phyloP scores from a whole-genome alignment of 768 basidiomycete genomes.

The Amyloporia xantha region DNA sequence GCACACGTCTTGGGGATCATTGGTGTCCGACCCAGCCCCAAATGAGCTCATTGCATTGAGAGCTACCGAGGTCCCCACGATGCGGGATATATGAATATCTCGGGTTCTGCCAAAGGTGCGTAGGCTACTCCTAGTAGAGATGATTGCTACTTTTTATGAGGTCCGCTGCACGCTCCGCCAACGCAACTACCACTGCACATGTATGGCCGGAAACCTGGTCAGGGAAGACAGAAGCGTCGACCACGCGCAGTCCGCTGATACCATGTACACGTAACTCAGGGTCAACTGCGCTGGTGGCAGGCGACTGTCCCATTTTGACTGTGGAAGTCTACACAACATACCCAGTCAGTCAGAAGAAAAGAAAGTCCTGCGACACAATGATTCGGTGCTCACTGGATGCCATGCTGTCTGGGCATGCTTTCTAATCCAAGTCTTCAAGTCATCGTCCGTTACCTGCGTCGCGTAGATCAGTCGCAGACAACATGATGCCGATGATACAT shows the following conservation, averaged over 20 bases:
- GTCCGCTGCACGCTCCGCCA: constrained; percentile 8
- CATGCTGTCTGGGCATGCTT: constrained; percentile 11
- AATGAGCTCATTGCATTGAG: too few relatives aligned
- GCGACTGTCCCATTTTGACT: constrained; percentile 11
- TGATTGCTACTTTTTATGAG: constrained; percentile 4
- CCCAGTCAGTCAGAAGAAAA: not conserved
- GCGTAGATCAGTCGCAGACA: constrained; percentile 33
- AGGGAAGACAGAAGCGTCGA: constrained; percentile 25
- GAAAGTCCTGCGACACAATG: not conserved
- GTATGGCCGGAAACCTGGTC: constrained; percentile 2
- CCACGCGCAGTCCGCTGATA: constrained; percentile 31
- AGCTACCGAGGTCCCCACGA: too few relatives aligned
- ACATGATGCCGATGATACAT: constrained; percentile 29
- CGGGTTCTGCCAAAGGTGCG: too few relatives aligned
- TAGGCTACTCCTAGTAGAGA: too few relatives aligned
- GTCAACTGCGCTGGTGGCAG: constrained; percentile 13
- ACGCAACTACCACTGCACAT: constrained; percentile 2
- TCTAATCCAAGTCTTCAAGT: constrained; percentile 14
- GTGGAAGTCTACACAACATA: constrained; percentile 3
- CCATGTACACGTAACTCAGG: constrained; percentile 31
- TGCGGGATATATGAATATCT: too few relatives aligned
- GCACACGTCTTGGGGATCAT: too few relatives aligned
- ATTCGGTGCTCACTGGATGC: constrained; percentile 20
- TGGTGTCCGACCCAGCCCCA: too few relatives aligned
- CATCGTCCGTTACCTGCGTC: constrained; percentile 17